These are phyloP conservation scores for Micractinium sp. DNA, from an alignment of 139 green algal genomes.

Conservation along the genomic window DNA sequence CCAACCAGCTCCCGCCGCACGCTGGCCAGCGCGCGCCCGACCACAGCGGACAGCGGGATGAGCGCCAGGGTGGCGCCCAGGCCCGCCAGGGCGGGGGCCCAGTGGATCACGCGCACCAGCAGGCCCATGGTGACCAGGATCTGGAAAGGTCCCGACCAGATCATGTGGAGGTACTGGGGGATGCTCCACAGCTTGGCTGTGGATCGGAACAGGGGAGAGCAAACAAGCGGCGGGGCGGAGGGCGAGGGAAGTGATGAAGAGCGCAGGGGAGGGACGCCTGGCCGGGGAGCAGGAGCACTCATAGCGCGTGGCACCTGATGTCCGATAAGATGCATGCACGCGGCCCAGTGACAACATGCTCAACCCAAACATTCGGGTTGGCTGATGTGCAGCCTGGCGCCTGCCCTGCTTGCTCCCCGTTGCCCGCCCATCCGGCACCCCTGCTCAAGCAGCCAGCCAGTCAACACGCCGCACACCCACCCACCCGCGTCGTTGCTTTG, in stretches of 20 bases:
- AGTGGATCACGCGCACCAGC: slow-evolving; percentile 78
- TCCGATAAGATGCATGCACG: no score
- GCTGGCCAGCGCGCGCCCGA: slow-evolving; percentile 64
- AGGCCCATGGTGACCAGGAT: slow-evolving; percentile 80
- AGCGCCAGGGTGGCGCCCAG: slow-evolving; percentile 76
- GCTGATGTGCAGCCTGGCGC: neutral
- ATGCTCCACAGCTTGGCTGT: slow-evolving; percentile 83
- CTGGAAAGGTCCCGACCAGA: slow-evolving; percentile 73
- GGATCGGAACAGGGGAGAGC: neutral
- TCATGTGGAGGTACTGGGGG: slow-evolving; percentile 85
- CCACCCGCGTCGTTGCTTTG: slow-evolving; percentile 85
- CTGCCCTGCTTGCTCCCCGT: neutral
- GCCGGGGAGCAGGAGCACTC: neutral
- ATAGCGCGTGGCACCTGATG: neutral
- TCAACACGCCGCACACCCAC: no score
- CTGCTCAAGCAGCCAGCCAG: neutral
- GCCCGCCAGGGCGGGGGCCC: slow-evolving; percentile 71
- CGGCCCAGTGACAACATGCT: neutral
- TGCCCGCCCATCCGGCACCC: neutral
- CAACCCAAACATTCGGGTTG: neutral
- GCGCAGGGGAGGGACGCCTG: neutral
- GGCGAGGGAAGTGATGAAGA: neutral
- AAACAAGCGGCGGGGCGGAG: neutral
- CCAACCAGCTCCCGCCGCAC: slow-evolving; percentile 64
- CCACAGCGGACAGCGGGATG: slow-evolving; percentile 75